phyloP scores from a whole-genome alignment of 768 basidiomycete species.

The Lactarius pseudohatsudake region DNA sequence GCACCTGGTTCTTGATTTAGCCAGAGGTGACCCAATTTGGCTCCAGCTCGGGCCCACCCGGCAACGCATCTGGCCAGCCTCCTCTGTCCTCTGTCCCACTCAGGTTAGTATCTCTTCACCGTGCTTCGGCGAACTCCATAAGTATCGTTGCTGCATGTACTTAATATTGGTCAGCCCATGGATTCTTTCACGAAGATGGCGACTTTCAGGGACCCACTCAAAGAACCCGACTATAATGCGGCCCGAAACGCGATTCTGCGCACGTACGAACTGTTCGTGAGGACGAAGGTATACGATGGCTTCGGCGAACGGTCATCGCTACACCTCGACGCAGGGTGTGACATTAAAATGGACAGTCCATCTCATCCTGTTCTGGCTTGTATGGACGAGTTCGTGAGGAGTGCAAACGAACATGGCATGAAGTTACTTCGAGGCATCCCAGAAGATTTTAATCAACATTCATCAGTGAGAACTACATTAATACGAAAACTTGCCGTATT shows the following conservation, averaged over 20 bases:
- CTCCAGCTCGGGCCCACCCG: slow-evolving; percentile 12
- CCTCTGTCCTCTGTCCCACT: slow-evolving; percentile 4
- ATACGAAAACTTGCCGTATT: not conserved
- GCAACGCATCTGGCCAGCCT: slow-evolving; percentile 14
- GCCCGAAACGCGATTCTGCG: slow-evolving; percentile 14
- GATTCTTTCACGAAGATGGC: slow-evolving; percentile 27
- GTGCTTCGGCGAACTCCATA: slow-evolving; percentile 1
- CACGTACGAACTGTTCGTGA: slow-evolving; percentile 26
- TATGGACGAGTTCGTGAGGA: slow-evolving; percentile 7
- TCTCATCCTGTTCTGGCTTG: slow-evolving; percentile 3
- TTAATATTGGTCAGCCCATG: slow-evolving; percentile 29
- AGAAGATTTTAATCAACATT: not conserved
- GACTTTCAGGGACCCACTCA: not conserved
- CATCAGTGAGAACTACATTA: slow-evolving; percentile 3
- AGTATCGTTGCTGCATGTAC: slow-evolving; percentile 12
- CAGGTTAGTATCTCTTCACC: slow-evolving; percentile 30
- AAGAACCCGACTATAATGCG: slow-evolving; percentile 8
- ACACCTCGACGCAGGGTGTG: not conserved
- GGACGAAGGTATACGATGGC: slow-evolving; percentile 7
- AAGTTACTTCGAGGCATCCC: slow-evolving; percentile 14
- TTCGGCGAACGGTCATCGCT: not conserved
- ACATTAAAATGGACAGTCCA: not conserved
- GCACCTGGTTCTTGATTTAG: slow-evolving; percentile 19
- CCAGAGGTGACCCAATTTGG: slow-evolving; percentile 9
- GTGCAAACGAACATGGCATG: slow-evolving; percentile 9